phyloP scores from a whole-genome alignment of 1,284 basidiomycete genomes.

The Irpex sp. region DNA sequence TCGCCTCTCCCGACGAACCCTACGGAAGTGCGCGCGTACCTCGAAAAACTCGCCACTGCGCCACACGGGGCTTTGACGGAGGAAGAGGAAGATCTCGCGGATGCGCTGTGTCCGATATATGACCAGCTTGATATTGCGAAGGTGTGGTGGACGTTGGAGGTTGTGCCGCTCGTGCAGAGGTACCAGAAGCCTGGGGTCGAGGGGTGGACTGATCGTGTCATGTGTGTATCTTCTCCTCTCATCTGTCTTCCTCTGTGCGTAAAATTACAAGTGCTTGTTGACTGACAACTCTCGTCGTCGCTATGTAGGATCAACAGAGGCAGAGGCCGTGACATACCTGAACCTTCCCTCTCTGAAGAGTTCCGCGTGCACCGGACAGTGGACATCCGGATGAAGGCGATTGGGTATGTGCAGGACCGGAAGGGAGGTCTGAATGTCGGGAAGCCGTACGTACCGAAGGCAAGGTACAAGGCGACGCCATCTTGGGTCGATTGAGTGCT shows the following conservation, averaged over 20 bases:
- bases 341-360: conserved; percentile 26
- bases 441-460: not conserved
- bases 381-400: conserved; percentile 37
- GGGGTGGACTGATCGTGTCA: conserved; percentile 15
- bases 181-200: conserved; percentile 28
- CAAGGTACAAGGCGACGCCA: not conserved
- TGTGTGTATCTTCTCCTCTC: not conserved
- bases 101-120: conserved; percentile 37
- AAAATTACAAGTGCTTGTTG: too few species aligned
- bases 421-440: not conserved
- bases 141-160: conserved; percentile 49
- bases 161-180: conserved; percentile 24
- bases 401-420: not conserved
- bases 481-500: not conserved
- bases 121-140: conserved; percentile 39
- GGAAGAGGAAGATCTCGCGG: conserved; percentile 47
- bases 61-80: conserved; percentile 32
- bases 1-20: conserved; percentile 4
- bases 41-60: not conserved
- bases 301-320: conserved; percentile 40
- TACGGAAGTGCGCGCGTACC: conserved; percentile 17
- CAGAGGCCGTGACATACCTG: conserved; percentile 28
- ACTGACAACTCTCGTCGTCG: not conserved
- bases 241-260: not conserved
- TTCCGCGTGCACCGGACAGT: conserved; percentile 45